Conservation (phyloP, 257 asterid genomes). For the Ophiorrhiza pumila region DNA sequence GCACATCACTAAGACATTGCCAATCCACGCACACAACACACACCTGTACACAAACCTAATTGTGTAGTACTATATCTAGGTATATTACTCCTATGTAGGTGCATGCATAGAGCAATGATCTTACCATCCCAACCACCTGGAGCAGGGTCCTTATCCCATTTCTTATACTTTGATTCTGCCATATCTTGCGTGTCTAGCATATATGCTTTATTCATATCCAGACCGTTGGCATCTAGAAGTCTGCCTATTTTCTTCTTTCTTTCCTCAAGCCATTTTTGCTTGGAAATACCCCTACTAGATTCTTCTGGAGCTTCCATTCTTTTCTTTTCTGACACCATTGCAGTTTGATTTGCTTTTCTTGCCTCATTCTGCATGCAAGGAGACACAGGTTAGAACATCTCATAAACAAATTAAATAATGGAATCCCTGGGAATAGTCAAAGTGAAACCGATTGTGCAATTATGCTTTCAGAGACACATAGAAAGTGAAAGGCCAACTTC, state of each 20-base stretch:
- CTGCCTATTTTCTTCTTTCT: slow-evolving; percentile 91
- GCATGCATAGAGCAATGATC: neutral
- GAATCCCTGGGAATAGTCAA: neutral
- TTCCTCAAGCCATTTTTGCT: slow-evolving; percentile 95
- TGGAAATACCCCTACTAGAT: slow-evolving; percentile 88
- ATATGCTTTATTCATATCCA: slow-evolving; percentile 87
- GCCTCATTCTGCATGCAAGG: slow-evolving; percentile 60
- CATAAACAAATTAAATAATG: neutral
- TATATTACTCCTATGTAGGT: neutral
- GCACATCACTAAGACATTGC: neutral
- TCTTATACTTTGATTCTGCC: slow-evolving; percentile 86
- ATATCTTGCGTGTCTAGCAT: slow-evolving; percentile 88
- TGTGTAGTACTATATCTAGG: neutral
- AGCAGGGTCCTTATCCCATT: slow-evolving; percentile 94
- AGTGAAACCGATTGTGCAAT: neutral
- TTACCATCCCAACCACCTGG: slow-evolving; percentile 99
- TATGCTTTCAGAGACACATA: neutral
- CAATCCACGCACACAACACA: too few species aligned
- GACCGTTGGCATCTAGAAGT: slow-evolving; percentile 85
- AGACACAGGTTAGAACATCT: slow-evolving; percentile 12
- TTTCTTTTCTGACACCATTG: slow-evolving; percentile 85
- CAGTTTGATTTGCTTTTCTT: slow-evolving; percentile 88
- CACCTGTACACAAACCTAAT: too few species aligned
- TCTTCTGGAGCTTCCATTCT: slow-evolving; percentile 65
- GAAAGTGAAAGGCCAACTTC: neutral